These are phyloP conservation scores for Nicotiana undulata DNA, from an alignment of 257 asterid genomes.

Conservation along the genomic window DNA sequence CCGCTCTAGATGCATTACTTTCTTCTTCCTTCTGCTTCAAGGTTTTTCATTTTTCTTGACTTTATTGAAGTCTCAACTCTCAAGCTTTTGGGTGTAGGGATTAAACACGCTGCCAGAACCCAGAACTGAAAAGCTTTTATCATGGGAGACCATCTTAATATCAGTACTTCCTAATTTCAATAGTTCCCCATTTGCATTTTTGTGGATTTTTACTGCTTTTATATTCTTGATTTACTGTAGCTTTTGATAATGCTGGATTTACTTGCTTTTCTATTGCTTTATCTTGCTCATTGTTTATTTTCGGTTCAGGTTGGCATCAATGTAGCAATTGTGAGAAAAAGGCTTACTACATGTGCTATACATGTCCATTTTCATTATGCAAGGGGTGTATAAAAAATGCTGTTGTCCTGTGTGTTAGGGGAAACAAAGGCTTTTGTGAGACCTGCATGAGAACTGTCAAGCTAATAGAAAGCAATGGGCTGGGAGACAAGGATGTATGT, in stretches of 20 bases:
- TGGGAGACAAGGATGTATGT: conserved; percentile 51
- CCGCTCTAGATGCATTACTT: background rate
- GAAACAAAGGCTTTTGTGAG: conserved; percentile 95
- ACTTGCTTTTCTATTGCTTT: background rate
- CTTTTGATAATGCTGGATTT: background rate
- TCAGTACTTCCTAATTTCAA: no score
- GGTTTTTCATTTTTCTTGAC: background rate
- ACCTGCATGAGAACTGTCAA: conserved; percentile 68
- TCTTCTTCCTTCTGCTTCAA: background rate
- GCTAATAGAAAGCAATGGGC: conserved; percentile 61
- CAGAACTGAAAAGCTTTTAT: no score
- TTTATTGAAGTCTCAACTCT: no score
- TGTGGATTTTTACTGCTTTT: no score
- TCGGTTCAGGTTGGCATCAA: conserved; percentile 86
- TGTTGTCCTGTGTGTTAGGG: conserved; percentile 63
- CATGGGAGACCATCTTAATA: no score
- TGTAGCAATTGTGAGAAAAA: conserved; percentile 90
- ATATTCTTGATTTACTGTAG: no score
- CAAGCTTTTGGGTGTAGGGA: no score
- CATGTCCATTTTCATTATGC: conserved; percentile 91
- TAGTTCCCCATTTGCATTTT: no score
- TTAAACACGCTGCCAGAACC: no score
- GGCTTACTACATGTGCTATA: conserved; percentile 83
- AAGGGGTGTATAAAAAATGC: conserved; percentile 71
- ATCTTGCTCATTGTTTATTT: conserved; percentile 8